These are phyloP conservation scores for Iris pallida DNA, from an alignment of 116 monocot genomes.

Conservation along the genomic window DNA sequence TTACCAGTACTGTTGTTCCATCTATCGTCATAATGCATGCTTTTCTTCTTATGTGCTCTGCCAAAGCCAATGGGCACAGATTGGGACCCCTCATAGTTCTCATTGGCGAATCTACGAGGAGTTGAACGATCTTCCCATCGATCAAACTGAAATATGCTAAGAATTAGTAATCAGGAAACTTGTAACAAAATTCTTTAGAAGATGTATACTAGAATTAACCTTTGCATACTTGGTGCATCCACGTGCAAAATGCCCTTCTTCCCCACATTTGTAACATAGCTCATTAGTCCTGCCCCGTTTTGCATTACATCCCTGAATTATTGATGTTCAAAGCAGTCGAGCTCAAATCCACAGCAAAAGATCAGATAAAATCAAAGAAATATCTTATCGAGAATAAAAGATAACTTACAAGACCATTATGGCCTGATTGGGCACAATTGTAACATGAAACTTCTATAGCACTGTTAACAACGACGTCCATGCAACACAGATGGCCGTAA, in stretches of 20 bases:
- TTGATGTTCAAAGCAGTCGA: slow-evolving; percentile 1
- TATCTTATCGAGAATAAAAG: neutral
- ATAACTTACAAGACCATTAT: slow-evolving; percentile 64
- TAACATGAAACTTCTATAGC: slow-evolving; percentile 49
- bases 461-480: slow-evolving; percentile 27
- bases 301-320: slow-evolving; percentile 65
- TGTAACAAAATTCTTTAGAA: neutral
- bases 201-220: slow-evolving; percentile 24
- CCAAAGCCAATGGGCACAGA: slow-evolving; percentile 45
- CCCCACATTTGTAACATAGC: slow-evolving; percentile 72
- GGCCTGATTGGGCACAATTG: slow-evolving; percentile 73
- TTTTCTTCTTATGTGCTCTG: slow-evolving; percentile 32
- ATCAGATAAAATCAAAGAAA: neutral
- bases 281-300: slow-evolving; percentile 21
- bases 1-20: slow-evolving; percentile 16
- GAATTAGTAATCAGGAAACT: neutral
- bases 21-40: slow-evolving; percentile 22
- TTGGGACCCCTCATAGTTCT: slow-evolving; percentile 14
- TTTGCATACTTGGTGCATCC: slow-evolving; percentile 53
- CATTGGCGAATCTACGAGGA: slow-evolving; percentile 18
- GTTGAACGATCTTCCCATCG: slow-evolving; percentile 8
- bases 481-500: slow-evolving; percentile 79
- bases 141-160: slow-evolving; percentile 25
- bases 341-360: slow-evolving; percentile 1
- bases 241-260: slow-evolving; percentile 91